phyloP scores from a whole-genome alignment of 768 basidiomycete genomes.

The Hypholoma fasciculare region DNA sequence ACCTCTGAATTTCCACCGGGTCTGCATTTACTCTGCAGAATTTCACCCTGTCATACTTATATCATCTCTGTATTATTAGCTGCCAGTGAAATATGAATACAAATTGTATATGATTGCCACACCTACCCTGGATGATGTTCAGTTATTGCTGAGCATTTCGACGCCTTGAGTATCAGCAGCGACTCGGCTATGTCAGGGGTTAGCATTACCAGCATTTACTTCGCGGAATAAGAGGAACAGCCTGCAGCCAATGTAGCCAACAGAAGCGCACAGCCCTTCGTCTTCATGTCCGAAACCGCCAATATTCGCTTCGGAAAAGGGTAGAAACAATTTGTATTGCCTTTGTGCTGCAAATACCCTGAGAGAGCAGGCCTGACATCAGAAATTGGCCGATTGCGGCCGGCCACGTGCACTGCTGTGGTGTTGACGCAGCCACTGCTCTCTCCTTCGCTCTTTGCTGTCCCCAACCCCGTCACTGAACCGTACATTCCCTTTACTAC shows the following conservation, averaged over 20 bases:
- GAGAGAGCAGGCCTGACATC: neutral
- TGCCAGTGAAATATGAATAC: no score
- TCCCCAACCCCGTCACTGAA: slow-evolving; percentile 7
- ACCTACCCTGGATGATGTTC: no score
- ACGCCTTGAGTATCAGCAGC: neutral
- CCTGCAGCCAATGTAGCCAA: neutral
- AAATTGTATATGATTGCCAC: no score
- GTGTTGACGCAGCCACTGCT: slow-evolving; percentile 37
- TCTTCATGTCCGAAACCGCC: neutral
- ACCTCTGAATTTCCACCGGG: no score
- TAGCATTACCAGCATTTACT: neutral
- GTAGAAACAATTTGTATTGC: neutral
- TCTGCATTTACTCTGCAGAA: no score
- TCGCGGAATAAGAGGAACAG: no score
- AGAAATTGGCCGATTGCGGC: slow-evolving; percentile 15
- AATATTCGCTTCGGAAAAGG: neutral
- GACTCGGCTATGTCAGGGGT: neutral
- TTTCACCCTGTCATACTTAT: no score
- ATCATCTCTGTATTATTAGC: no score
- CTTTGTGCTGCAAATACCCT: neutral
- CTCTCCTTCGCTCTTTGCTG: slow-evolving; percentile 14
- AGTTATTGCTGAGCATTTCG: neutral
- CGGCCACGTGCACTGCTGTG: slow-evolving; percentile 34
- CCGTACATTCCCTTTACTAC: slow-evolving; percentile 22
- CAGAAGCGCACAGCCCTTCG: neutral